Percentiles rank a stretch among this genome's conserved stretches.
Conservation (phyloP, 257 asterid species). For the Datura wrightii region DNA sequence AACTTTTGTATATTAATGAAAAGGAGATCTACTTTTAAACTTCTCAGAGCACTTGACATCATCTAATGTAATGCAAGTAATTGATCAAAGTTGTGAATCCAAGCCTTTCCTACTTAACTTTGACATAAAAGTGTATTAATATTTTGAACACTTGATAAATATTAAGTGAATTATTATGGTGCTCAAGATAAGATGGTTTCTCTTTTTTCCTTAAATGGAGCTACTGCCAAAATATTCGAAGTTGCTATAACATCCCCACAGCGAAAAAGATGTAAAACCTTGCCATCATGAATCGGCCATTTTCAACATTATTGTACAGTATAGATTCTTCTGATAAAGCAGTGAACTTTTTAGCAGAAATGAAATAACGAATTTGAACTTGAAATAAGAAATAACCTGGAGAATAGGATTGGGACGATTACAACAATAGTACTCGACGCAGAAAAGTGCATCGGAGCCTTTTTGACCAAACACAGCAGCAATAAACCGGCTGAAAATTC, state of each 20-base stretch:
- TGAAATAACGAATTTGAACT: not conserved
- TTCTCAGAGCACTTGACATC: constrained; percentile 2
- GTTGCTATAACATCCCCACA: not conserved
- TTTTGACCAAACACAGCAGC: constrained; percentile 66
- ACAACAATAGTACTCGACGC: constrained; percentile 81
- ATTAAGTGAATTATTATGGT: not conserved
- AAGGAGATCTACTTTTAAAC: not conserved
- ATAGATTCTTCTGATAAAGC: not conserved
- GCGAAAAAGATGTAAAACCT: not conserved
- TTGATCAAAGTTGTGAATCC: not conserved
- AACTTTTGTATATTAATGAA: not conserved
- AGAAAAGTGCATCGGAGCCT: constrained; percentile 67
- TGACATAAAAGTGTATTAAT: not conserved
- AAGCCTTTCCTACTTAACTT: not conserved
- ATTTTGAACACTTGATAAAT: constrained; percentile 2
- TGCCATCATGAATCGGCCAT: not conserved
- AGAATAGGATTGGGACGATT: constrained; percentile 91
- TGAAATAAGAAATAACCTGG: constrained; percentile 55
- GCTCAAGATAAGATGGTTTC: not conserved
- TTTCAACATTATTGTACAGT: constrained; percentile 17
- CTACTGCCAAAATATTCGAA: not conserved
- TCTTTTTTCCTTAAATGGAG: not conserved
- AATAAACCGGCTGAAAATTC: constrained; percentile 66
- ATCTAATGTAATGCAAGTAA: not conserved
- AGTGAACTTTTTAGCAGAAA: not conserved